Conservation (phyloP, 768 basidiomycete species). For the Porpolomopsis calyptriformis region DNA sequence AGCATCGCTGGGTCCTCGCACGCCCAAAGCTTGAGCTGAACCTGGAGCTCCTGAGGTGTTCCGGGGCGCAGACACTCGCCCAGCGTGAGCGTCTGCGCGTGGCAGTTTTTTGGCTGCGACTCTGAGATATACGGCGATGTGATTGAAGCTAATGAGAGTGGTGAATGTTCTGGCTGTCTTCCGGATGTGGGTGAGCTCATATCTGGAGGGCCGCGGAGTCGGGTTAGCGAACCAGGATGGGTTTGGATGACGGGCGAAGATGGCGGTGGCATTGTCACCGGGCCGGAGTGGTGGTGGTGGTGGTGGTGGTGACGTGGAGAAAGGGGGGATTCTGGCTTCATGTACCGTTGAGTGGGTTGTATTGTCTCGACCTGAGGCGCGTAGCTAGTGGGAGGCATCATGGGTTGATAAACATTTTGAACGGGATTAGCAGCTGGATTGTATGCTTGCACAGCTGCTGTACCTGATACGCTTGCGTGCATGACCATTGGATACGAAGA, state of each 20-base stretch:
- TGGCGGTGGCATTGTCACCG: constrained; percentile 8
- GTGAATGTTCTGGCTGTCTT: constrained; percentile 22
- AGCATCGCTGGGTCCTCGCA: constrained; percentile 32
- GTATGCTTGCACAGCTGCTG: constrained; percentile 24
- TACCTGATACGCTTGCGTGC: constrained; percentile 18
- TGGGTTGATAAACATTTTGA: constrained; percentile 22
- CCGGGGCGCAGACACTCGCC: constrained; percentile 70
- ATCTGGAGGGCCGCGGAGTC: constrained; percentile 7
- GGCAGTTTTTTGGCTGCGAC: constrained; percentile 60
- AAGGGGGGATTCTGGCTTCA: constrained; percentile 1
- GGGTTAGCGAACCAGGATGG: constrained; percentile 7
- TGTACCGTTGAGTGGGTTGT: constrained; percentile 2
- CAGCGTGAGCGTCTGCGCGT: constrained; percentile 70
- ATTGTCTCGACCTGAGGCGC: background rate
- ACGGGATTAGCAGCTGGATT: constrained; percentile 13
- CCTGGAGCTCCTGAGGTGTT: constrained; percentile 16
- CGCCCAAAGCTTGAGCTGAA: no score
- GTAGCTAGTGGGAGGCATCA: constrained; percentile 8
- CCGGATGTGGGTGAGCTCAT: constrained; percentile 17
- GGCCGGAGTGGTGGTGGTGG: constrained; percentile 2
- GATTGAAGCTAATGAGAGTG: constrained; percentile 31
- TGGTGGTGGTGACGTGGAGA: constrained; percentile 2
- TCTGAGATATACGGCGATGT: constrained; percentile 29
- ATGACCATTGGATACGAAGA: constrained; percentile 27
- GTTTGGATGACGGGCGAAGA: constrained; percentile 18